These are phyloP conservation scores for Iberis pinnata DNA, from an alignment of 345 rosid genomes.

Conservation along the genomic window DNA sequence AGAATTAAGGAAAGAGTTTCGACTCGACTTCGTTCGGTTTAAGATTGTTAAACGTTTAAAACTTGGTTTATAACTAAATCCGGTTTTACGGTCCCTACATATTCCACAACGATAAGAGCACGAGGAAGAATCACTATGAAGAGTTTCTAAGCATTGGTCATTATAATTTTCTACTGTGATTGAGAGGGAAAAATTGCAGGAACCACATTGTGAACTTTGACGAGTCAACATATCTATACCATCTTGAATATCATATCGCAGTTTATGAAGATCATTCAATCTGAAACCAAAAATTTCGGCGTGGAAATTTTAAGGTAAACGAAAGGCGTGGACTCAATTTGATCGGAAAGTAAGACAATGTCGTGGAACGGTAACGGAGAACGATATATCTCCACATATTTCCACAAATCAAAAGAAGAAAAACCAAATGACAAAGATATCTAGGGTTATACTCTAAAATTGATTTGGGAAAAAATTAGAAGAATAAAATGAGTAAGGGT, in stretches of 20 bases:
- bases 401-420: too few species aligned
- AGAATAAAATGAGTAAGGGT: too few species aligned
- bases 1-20: too few species aligned
- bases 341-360: slow-evolving; percentile 47
- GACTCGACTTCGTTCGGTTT: too few species aligned
- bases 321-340: slow-evolving; percentile 41
- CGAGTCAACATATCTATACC: slow-evolving; percentile 40
- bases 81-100: too few species aligned
- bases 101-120: slow-evolving; percentile 48
- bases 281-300: slow-evolving; percentile 48
- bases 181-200: slow-evolving; percentile 54
- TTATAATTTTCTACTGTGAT: slow-evolving; percentile 38
- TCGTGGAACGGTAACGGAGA: slow-evolving; percentile 79
- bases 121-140: neutral
- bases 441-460: too few species aligned
- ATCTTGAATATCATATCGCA: slow-evolving; percentile 37
- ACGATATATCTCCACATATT: slow-evolving; percentile 86
- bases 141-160: slow-evolving; percentile 29
- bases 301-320: slow-evolving; percentile 60
- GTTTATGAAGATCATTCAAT: slow-evolving; percentile 27
- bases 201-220: slow-evolving; percentile 40
- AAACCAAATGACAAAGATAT: too few species aligned
- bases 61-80: too few species aligned
- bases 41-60: too few species aligned
- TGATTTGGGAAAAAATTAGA: too few species aligned